phyloP scores from a whole-genome alignment of 1,284 basidiomycete species.

The Violaceomyces palustris region DNA sequence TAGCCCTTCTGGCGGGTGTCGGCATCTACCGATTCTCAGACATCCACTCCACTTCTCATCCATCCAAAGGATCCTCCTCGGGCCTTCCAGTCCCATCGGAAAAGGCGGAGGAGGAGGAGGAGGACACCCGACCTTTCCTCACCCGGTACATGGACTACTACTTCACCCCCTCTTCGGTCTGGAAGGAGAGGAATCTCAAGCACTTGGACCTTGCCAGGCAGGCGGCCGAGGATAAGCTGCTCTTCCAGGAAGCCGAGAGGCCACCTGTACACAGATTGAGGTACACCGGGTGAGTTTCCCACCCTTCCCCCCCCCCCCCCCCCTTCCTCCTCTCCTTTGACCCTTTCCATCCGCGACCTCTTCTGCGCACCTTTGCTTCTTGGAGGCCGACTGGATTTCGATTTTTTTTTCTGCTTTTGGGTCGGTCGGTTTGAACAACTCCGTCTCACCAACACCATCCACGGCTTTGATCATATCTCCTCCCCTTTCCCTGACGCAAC shows the following conservation, averaged over 20 bases:
- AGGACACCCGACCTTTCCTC: constrained; percentile 32
- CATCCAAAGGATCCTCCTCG: constrained; percentile 29
- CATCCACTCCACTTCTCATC: constrained; percentile 31
- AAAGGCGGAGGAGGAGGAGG: constrained; percentile 26
- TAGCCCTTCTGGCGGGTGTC: constrained; percentile 22
- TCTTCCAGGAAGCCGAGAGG: constrained; percentile 44
- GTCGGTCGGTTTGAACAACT: no score
- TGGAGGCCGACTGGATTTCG: neutral
- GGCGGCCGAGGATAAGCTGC: constrained; percentile 35
- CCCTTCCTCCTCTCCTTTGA: neutral
- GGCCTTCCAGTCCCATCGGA: constrained; percentile 29
- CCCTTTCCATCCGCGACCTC: neutral
- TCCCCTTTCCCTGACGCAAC: neutral
- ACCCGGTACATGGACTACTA: constrained; percentile 44
- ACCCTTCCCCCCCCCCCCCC: no score
- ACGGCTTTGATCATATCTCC: neutral
- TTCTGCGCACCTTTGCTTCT: neutral
- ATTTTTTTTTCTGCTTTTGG: neutral
- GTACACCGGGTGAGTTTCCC: constrained; percentile 29
- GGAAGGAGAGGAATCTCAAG: constrained; percentile 33
- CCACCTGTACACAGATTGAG: constrained; percentile 39
- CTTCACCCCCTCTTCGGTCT: constrained; percentile 20
- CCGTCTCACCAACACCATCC: no score
- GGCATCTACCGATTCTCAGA: constrained; percentile 37
- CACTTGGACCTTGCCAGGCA: constrained; percentile 34